Base-by-base conservation (phyloP, 2,329 filamentous ascomycete species). In the Cladophialophora psammophila region DNA sequence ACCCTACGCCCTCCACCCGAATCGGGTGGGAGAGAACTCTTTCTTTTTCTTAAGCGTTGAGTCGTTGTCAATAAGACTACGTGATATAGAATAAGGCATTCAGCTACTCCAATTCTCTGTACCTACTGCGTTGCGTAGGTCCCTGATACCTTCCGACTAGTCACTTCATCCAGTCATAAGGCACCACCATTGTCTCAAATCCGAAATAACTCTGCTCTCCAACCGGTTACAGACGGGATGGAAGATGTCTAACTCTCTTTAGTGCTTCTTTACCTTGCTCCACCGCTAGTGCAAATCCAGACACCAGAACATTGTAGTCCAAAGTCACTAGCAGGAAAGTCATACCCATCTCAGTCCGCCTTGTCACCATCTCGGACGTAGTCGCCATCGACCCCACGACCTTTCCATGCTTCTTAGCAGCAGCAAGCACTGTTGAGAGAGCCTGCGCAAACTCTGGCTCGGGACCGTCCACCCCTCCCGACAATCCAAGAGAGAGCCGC, bases 361-460 rank as follows among this genome's bases (percentile, higher is more conserved):
- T 54, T 7, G 34, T 35, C 18, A 48, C 31, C 31, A 40, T 42
- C 9, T 60, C 57, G 12, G 57, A 10, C 7, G 36, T 26, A 13
- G 40, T 48, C 36, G 35, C 57, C 57, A 60, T 60, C 10, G 35
- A 60, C 5, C 57, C 57, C 5, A 48, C 12, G 36, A 60, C 20
- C 20, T 60, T 60, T 9, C 40, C 40, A 18, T 48, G 42, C 36
- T 42, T 42, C 53, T 55, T 7, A 4, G 32, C 53, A 5, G 57
- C 57, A 34, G 35, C 59, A 18, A 48, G 52, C 10, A 62, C 48
- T 1, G 6, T 54, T 13, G 32, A 38, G 3, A 62, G 48, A 2
- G 59, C 59, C n/a, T 54, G 31, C 6, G 35, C 1, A 13, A 62
- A 62, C 38, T 62, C 59, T 13, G 59, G 59, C 48, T 62, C 59